A percentile compares a stretch with the other conserved stretches of the same genome.
These are phyloP conservation scores for Candida silvicultrix DNA, from an alignment of 805 yeast genomes.

Conservation along the genomic window DNA sequence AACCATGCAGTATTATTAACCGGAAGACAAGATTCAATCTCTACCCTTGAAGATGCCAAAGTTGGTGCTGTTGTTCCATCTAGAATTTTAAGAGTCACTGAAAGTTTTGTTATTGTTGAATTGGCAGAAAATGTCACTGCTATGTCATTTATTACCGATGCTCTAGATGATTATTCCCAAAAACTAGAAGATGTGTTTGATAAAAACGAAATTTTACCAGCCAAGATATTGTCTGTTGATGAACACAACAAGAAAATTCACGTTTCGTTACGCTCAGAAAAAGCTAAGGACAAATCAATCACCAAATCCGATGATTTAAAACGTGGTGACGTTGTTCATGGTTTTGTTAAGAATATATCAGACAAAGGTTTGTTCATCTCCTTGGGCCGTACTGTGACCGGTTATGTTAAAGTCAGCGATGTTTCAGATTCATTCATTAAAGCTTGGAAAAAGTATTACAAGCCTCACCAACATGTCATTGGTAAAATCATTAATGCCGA, in stretches of 20 bases:
- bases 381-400: conserved; percentile 64
- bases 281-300: conserved; percentile 47
- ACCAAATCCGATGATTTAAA: conserved; percentile 44
- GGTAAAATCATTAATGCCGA: conserved; percentile 67
- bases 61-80: conserved; percentile 56
- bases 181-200: conserved; percentile 43
- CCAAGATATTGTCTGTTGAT: conserved; percentile 39
- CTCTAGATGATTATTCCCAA: conserved; percentile 59
- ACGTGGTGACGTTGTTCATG: conserved; percentile 71
- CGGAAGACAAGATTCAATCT: conserved; percentile 39
- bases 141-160: conserved; percentile 68
- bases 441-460: conserved; percentile 82
- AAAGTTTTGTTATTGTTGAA: conserved; percentile 58
- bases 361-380: conserved; percentile 75
- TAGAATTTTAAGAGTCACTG: conserved; percentile 51
- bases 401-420: conserved; percentile 75
- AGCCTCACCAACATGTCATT: conserved; percentile 61
- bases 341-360: conserved; percentile 70
- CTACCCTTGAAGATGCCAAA: conserved; percentile 40
- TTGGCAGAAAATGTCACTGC: conserved; percentile 59
- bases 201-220: conserved; percentile 49
- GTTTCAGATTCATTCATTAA: conserved; percentile 75
- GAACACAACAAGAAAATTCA: conserved; percentile 42
- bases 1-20: conserved; percentile 44
- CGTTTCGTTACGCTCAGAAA: conserved; percentile 54